Percentiles rank a stretch among this genome's conserved stretches.
Conservation (phyloP, 2,329 filamentous ascomycete genomes). For the Helotiales sp. region DNA sequence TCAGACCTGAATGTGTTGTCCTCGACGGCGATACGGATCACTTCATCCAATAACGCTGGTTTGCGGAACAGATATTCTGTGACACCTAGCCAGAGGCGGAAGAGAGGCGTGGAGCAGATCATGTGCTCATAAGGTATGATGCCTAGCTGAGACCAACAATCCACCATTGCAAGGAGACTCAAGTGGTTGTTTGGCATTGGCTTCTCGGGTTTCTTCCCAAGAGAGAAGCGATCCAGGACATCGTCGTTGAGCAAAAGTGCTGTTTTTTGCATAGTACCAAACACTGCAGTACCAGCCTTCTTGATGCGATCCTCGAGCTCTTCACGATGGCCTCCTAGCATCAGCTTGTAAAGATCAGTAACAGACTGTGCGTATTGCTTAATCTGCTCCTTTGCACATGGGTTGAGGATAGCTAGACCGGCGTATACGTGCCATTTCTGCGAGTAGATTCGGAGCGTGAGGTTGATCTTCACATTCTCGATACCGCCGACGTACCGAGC, state of each 20-base stretch:
- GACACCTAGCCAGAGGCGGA: conserved; percentile 95
- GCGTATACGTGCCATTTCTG: conserved; percentile 99
- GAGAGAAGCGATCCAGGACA: conserved; percentile 83
- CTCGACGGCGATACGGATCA: conserved; percentile 80
- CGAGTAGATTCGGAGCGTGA: conserved; percentile 93
- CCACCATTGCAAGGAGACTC: conserved; percentile 91
- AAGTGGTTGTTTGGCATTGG: conserved; percentile 90
- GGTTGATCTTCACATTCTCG: conserved; percentile 99
- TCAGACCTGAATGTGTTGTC: conserved; percentile 93
- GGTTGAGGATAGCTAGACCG: conserved; percentile 94
- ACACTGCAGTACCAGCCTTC: conserved; percentile 74
- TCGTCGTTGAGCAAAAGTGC: conserved; percentile 73
- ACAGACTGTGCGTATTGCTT: conserved; percentile 90
- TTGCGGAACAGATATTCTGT: conserved; percentile 94
- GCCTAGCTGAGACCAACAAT: conserved; percentile 92
- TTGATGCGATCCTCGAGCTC: conserved; percentile 77
- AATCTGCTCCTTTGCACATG: conserved; percentile 88
- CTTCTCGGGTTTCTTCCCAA: conserved; percentile 61
- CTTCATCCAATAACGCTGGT: conserved; percentile 75
- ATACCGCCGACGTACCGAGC: conserved; percentile 95
- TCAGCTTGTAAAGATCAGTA: conserved; percentile 93
- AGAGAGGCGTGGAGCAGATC: conserved; percentile 97
- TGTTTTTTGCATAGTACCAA: conserved; percentile 54
- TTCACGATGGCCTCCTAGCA: conserved; percentile 80
- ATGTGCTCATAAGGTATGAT: conserved; percentile 99